Percentiles rank a stretch among this genome's conserved stretches.
Evolutionary conservation across 352 stramenopile genomes (phyloP).

Genomic region (Phytophthora uliginosa): DNA sequence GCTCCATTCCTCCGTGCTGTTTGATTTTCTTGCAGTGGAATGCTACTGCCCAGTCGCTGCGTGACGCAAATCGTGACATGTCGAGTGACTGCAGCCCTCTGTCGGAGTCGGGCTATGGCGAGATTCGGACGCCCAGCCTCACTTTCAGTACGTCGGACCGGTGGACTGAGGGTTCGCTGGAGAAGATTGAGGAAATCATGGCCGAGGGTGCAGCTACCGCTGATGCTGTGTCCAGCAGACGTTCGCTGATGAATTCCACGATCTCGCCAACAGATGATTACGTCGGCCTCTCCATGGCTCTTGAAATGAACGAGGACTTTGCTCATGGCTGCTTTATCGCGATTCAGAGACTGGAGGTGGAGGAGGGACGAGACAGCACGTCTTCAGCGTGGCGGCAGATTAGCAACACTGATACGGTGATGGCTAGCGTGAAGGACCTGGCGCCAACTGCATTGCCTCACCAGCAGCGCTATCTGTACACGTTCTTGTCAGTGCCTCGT

Average conservation of each 20-base stretch:
- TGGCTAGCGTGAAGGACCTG: conserved; percentile 66
- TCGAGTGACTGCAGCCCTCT: conserved; percentile 60
- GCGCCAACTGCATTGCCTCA: conserved; percentile 24
- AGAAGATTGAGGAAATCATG: conserved; percentile 59
- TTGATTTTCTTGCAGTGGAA: conserved; percentile 93
- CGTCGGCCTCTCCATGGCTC: conserved; percentile 83
- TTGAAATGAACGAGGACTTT: conserved; percentile 88
- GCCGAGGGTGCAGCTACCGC: conserved; percentile 40
- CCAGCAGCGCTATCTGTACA: conserved; percentile 74
- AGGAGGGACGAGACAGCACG: conserved; percentile 35
- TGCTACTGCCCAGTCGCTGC: conserved; percentile 83
- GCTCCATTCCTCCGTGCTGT: conserved; percentile 87
- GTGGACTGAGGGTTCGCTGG: conserved; percentile 60
- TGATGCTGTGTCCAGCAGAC: conserved; percentile 32
- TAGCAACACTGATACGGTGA: conserved; percentile 86
- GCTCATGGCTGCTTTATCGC: conserved; percentile 80
- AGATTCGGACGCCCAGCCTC: conserved; percentile 85
- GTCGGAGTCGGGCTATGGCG: conserved; percentile 71
- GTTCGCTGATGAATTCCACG: conserved; percentile 39
- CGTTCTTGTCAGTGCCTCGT: conserved; percentile 84
- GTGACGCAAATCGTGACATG: conserved; percentile 58
- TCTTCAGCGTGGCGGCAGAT: conserved; percentile 75
- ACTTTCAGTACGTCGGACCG: conserved; percentile 75
- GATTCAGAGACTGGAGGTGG: conserved; percentile 72
- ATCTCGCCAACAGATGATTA: conserved; percentile 64